phyloP scores from a whole-genome alignment of 805 yeast genomes.

The Cyberlindnera mycetangii region DNA sequence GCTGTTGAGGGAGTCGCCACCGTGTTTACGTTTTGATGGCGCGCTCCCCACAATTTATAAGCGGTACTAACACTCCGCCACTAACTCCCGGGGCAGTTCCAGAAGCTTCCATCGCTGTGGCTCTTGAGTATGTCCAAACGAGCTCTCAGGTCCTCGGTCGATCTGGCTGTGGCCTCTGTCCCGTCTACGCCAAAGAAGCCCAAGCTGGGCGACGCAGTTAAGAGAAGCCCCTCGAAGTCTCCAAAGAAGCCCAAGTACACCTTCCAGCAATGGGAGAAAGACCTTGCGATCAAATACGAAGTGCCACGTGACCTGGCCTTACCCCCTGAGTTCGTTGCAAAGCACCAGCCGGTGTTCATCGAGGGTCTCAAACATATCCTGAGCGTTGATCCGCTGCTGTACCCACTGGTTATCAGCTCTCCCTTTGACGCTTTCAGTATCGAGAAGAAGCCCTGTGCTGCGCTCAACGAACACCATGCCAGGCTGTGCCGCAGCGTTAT shows the following conservation, averaged over 20 bases:
- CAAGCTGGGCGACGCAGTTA: neutral
- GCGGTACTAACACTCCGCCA: neutral
- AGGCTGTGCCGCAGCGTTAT: slow-evolving; percentile 49
- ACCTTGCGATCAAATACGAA: slow-evolving; percentile 13
- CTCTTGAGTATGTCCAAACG: slow-evolving; percentile 6
- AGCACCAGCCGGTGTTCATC: slow-evolving; percentile 33
- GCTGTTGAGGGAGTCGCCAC: neutral
- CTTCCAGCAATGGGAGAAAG: slow-evolving; percentile 14
- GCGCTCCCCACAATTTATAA: neutral
- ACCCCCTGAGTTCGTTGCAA: slow-evolving; percentile 25
- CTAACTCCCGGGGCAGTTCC: no score
- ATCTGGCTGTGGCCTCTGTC: neutral
- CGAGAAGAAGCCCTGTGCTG: slow-evolving; percentile 11
- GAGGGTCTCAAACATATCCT: slow-evolving; percentile 34
- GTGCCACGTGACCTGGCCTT: slow-evolving; percentile 14
- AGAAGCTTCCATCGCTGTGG: neutral
- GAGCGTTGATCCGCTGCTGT: slow-evolving; percentile 36
- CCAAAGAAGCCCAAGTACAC: slow-evolving; percentile 12
- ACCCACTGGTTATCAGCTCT: slow-evolving; percentile 23
- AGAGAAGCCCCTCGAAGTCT: slow-evolving; percentile 1
- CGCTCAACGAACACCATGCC: slow-evolving; percentile 36
- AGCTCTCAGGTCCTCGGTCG: slow-evolving; percentile 5
- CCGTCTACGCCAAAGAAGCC: slow-evolving; percentile 12
- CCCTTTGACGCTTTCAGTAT: slow-evolving; percentile 31
- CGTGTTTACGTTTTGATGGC: slow-evolving; percentile 6